Evolutionary conservation across 106 monocot species (phyloP).

Genomic region (Platanthera guangdongensis): DNA sequence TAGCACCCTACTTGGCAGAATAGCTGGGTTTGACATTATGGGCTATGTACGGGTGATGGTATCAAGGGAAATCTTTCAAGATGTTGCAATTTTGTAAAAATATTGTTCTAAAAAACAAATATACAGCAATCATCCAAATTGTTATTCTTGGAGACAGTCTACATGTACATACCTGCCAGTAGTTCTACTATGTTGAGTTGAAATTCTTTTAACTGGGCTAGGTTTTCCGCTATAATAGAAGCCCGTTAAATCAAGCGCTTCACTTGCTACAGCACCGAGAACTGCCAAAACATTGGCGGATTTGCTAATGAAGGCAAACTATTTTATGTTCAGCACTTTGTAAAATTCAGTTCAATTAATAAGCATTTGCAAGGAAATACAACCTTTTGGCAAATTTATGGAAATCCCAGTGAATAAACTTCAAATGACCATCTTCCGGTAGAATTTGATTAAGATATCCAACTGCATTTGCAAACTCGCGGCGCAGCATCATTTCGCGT

Average conservation of each 20-base stretch:
- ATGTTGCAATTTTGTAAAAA: background rate
- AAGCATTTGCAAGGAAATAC: background rate
- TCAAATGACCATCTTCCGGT: conserved; percentile 74
- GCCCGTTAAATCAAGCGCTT: conserved; percentile 92
- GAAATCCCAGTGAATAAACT: conserved; percentile 99
- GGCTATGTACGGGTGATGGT: background rate
- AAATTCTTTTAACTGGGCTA: conserved; percentile 27
- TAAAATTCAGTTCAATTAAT: conserved; percentile 4
- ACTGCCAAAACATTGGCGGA: conserved; percentile 96
- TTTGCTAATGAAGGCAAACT: conserved; percentile 44
- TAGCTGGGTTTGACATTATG: background rate
- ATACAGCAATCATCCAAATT: background rate
- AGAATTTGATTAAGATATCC: conserved; percentile 93
- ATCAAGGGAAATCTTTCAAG: background rate
- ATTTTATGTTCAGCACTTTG: conserved; percentile 4
- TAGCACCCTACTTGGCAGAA: background rate
- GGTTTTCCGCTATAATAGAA: conserved; percentile 95
- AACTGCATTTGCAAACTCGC: conserved; percentile 90
- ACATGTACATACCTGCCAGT: conserved; percentile 34
- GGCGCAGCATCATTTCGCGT: conserved; percentile 99
- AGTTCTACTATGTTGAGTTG: conserved; percentile 35
- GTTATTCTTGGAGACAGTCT: background rate
- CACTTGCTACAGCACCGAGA: conserved; percentile 80
- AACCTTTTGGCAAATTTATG: conserved; percentile 99
- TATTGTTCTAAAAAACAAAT: background rate